Evolutionary conservation across 2,329 filamentous ascomycete species (phyloP).

Genomic region (Pyrenophora seminiperda): DNA sequence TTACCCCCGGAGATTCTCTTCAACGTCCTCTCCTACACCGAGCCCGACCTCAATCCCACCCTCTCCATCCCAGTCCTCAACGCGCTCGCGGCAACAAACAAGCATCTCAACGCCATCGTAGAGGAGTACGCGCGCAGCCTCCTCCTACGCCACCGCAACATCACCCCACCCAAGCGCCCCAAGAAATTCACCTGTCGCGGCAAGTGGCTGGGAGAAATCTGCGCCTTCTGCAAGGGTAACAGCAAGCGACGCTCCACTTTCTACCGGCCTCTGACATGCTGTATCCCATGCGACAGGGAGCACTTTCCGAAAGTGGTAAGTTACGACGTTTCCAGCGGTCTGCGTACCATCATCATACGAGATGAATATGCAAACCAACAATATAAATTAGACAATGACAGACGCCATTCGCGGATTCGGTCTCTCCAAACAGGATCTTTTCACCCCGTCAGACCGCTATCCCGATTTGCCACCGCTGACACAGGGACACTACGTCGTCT

Average conservation of each 20-base stretch:
- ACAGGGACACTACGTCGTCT: no score
- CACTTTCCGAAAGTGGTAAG: constrained; percentile 38
- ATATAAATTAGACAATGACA: constrained; percentile 36
- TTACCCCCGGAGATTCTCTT: constrained; percentile 40
- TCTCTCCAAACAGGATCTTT: constrained; percentile 42
- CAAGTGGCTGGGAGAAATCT: constrained; percentile 34
- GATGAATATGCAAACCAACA: neutral
- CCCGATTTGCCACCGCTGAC: constrained; percentile 30
- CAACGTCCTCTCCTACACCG: constrained; percentile 30
- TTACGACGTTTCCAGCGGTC: neutral
- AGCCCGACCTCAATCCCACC: constrained; percentile 14
- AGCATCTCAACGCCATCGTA: constrained; percentile 28
- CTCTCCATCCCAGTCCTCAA: constrained; percentile 26
- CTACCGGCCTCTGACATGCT: constrained; percentile 30
- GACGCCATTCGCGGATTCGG: constrained; percentile 23
- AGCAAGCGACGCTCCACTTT: constrained; percentile 34
- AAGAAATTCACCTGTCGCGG: constrained; percentile 26
- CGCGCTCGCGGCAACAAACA: constrained; percentile 30
- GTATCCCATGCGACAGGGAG: constrained; percentile 32
- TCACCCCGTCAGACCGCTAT: constrained; percentile 38
- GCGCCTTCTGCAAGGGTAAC: constrained; percentile 35
- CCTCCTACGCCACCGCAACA: constrained; percentile 29
- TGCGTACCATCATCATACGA: neutral
- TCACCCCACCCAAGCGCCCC: constrained; percentile 21
- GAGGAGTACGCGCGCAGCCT: constrained; percentile 40